These are phyloP conservation scores for Guyanaporus albipodus DNA, from an alignment of 768 basidiomycete species.

Conservation along the genomic window DNA sequence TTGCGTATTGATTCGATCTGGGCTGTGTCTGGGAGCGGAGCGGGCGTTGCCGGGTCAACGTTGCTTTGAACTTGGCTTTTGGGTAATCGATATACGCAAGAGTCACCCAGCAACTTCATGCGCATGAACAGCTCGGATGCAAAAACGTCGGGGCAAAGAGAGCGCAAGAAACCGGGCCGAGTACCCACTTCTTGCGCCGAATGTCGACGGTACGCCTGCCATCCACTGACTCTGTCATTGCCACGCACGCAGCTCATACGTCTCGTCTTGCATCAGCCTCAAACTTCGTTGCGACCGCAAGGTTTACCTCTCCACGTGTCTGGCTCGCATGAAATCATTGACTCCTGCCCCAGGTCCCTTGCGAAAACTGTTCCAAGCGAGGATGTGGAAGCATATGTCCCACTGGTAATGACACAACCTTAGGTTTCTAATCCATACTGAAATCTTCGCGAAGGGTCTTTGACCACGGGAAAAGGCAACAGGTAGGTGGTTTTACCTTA, in stretches of 20 bases:
- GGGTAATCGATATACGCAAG: too few relatives aligned
- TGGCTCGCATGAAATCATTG: background rate
- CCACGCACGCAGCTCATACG: background rate
- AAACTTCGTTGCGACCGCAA: slow-evolving; percentile 66
- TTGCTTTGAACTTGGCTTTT: too few relatives aligned
- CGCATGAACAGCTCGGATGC: slow-evolving; percentile 9
- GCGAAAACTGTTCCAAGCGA: slow-evolving; percentile 71
- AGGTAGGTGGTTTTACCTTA: slow-evolving; percentile 31
- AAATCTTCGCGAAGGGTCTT: slow-evolving; percentile 37
- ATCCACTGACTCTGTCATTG: background rate
- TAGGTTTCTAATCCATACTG: slow-evolving; percentile 2
- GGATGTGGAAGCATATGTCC: slow-evolving; percentile 76
- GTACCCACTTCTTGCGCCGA: slow-evolving; percentile 42
- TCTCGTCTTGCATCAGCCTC: slow-evolving; percentile 33
- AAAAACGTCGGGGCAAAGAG: slow-evolving; percentile 23
- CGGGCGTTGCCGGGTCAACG: slow-evolving; percentile 9
- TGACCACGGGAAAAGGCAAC: slow-evolving; percentile 59
- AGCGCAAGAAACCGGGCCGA: slow-evolving; percentile 46
- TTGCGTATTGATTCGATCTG: too few relatives aligned
- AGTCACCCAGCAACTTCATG: too few relatives aligned
- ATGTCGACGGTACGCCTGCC: slow-evolving; percentile 35
- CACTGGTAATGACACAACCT: slow-evolving; percentile 47
- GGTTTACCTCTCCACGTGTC: slow-evolving; percentile 31
- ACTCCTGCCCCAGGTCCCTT: slow-evolving; percentile 55
- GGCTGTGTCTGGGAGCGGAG: too few relatives aligned